Conservation (phyloP, 139 green algal genomes). For the Coelastrella sp. region DNA sequence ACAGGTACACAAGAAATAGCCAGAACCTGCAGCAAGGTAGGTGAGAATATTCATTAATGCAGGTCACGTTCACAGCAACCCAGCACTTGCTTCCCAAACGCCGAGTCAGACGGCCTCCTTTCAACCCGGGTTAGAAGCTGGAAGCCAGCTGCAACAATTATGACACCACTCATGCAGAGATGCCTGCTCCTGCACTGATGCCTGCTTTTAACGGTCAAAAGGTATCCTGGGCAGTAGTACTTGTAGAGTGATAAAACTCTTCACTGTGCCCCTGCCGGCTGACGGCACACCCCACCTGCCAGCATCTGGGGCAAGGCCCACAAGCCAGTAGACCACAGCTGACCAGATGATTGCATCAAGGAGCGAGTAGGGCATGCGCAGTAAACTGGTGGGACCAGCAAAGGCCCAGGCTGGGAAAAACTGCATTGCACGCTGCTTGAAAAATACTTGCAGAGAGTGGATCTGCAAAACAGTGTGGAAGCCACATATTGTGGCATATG, state of each 20-base stretch:
- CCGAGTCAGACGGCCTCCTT: no score
- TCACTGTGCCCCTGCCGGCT: no score
- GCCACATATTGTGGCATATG: background rate
- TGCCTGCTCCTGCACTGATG: no score
- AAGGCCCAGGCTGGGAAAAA: constrained; percentile 77
- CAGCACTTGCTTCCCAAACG: no score
- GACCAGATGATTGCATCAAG: constrained; percentile 68
- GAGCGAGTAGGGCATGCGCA: constrained; percentile 68
- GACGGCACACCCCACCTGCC: background rate
- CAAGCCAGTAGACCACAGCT: constrained; percentile 75
- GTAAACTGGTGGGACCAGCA: constrained; percentile 47
- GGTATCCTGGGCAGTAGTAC: no score
- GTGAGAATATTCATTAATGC: no score
- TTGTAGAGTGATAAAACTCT: no score
- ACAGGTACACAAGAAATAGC: constrained; percentile 20
- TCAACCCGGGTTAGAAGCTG: no score
- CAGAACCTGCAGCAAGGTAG: constrained; percentile 13
- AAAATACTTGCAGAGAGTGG: constrained; percentile 70
- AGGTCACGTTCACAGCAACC: no score
- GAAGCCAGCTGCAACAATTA: no score
- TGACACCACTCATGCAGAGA: no score
- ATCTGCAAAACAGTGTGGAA: background rate
- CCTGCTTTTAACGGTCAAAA: no score
- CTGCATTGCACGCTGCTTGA: constrained; percentile 81
- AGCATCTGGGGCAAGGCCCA: constrained; percentile 52